A percentile compares a stretch with the other conserved stretches of the same genome.
Conservation (phyloP, 371 early-diverging fungal genomes). For the Massospora cicadina region DNA sequence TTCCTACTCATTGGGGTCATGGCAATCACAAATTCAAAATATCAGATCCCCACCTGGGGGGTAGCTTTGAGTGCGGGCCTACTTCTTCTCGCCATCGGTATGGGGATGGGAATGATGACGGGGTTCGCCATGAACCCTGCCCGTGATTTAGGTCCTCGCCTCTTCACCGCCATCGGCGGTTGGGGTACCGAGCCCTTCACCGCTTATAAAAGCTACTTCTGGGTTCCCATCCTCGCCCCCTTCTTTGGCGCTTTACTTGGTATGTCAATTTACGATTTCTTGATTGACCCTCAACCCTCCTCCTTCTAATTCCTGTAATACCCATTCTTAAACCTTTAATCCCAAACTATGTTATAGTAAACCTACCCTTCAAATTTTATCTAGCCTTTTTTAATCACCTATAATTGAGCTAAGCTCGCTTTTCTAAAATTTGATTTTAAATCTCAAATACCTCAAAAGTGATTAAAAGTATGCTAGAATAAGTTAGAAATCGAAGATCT, state of each 20-base stretch:
- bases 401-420: too few species aligned
- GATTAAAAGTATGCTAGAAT: too few species aligned
- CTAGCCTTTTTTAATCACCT: too few species aligned
- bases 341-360: too few species aligned
- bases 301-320: background rate
- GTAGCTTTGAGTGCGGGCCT: constrained; percentile 22
- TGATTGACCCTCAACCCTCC: constrained; percentile 18
- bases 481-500: too few species aligned
- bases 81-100: constrained; percentile 38
- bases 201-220: constrained; percentile 40
- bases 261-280: constrained; percentile 39
- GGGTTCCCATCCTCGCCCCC: constrained; percentile 64
- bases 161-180: constrained; percentile 58
- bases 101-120: constrained; percentile 47
- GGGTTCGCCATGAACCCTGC: constrained; percentile 75
- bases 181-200: constrained; percentile 57
- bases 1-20: constrained; percentile 46
- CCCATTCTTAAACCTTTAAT: too few species aligned
- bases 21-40: constrained; percentile 43
- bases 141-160: constrained; percentile 73
- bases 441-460: too few species aligned
- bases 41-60: constrained; percentile 13
- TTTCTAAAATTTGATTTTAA: too few species aligned
- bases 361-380: too few species aligned
- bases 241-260: constrained; percentile 51